Evolutionary conservation across 2,329 filamentous ascomycete genomes (phyloP).

Genomic region (Pseudocercospora ulei): DNA sequence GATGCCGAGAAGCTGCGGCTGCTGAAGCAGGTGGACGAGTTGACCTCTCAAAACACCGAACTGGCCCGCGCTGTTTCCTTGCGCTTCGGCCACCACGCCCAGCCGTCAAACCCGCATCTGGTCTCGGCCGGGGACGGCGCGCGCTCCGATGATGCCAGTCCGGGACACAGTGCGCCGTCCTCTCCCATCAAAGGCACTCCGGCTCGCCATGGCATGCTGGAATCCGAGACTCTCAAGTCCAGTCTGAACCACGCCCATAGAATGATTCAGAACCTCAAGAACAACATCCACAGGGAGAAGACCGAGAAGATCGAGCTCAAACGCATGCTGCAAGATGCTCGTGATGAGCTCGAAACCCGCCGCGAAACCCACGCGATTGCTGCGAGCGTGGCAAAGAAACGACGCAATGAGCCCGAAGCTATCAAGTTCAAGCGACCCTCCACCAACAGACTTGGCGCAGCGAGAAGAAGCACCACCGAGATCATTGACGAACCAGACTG

Average conservation of each 20-base stretch:
- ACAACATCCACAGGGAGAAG: slow-evolving; percentile 93
- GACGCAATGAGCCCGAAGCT: slow-evolving; percentile 48
- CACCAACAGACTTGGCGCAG: slow-evolving; percentile 61
- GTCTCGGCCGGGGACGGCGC: slow-evolving; percentile 55
- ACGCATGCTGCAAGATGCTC: slow-evolving; percentile 86
- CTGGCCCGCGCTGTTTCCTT: slow-evolving; percentile 73
- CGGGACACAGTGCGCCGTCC: slow-evolving; percentile 79
- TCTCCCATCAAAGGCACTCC: slow-evolving; percentile 89
- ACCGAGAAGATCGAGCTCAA: slow-evolving; percentile 95
- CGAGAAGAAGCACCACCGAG: slow-evolving; percentile 65
- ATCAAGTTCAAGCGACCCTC: slow-evolving; percentile 70
- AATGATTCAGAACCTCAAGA: slow-evolving; percentile 91
- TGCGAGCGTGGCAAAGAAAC: slow-evolving; percentile 46
- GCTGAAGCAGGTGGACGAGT: slow-evolving; percentile 76
- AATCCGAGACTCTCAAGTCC: slow-evolving; percentile 89
- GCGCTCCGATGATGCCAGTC: slow-evolving; percentile 49
- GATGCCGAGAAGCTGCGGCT: slow-evolving; percentile 70
- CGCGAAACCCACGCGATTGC: slow-evolving; percentile 39
- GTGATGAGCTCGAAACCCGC: slow-evolving; percentile 73
- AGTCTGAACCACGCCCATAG: slow-evolving; percentile 89
- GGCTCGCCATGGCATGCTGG: slow-evolving; percentile 70
- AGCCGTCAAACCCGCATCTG: slow-evolving; percentile 37
- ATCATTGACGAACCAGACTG: slow-evolving; percentile 71
- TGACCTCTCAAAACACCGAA: slow-evolving; percentile 82
- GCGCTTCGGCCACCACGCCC: slow-evolving; percentile 43